These are phyloP conservation scores for Penicillium hordei DNA, from an alignment of 2,329 filamentous ascomycete genomes.

Conservation along the genomic window DNA sequence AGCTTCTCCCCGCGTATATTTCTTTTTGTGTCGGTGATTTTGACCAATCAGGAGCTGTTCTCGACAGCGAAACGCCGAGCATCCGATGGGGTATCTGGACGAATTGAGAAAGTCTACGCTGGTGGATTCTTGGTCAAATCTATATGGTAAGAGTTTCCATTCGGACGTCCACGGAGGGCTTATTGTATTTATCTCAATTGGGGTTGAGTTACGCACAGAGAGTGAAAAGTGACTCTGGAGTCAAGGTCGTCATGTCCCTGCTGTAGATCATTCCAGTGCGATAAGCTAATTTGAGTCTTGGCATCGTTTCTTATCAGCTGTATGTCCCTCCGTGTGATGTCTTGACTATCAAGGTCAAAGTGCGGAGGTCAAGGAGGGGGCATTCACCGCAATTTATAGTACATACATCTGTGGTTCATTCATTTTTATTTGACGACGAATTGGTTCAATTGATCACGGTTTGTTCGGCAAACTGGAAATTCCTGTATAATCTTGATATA, in stretches of 20 bases:
- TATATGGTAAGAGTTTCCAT: conserved; percentile 13
- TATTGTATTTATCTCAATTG: background rate
- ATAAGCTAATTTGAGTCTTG: conserved; percentile 3
- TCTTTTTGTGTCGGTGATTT: conserved; percentile 25
- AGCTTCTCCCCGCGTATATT: conserved; percentile 27
- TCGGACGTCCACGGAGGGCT: background rate
- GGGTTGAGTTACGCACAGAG: background rate
- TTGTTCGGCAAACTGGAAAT: background rate
- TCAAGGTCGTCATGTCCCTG: background rate
- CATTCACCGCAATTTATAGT: background rate
- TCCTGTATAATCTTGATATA: background rate
- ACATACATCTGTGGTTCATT: background rate
- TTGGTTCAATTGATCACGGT: background rate
- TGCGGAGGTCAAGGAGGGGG: background rate
- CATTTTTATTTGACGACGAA: too few relatives aligned
- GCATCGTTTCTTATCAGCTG: background rate
- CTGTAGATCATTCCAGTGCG: background rate
- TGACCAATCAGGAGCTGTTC: conserved; percentile 22
- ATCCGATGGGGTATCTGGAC: conserved; percentile 14
- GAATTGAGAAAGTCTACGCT: conserved; percentile 28
- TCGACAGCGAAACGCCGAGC: conserved; percentile 20
- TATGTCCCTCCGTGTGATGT: too few relatives aligned
- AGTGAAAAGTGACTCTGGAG: background rate
- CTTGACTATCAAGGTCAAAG: too few relatives aligned
- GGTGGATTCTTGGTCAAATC: conserved; percentile 13